These are phyloP conservation scores for Penicillium coprophilum DNA, from an alignment of 495 filamentous ascomycete genomes.

Conservation along the genomic window DNA sequence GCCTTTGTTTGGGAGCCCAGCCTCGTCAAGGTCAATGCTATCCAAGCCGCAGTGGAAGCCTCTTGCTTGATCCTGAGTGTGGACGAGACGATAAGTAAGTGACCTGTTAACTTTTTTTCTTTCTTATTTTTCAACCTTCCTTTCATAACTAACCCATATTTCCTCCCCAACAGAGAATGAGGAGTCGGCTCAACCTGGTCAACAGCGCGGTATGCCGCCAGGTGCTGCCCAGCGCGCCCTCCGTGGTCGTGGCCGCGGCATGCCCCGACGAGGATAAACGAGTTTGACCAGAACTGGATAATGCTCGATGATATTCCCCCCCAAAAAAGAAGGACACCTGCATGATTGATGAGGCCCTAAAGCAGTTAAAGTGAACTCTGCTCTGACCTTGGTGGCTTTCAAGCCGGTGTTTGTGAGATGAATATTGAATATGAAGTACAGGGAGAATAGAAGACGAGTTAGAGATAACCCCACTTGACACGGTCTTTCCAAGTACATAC, in stretches of 20 bases:
- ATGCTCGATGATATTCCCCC: conserved; percentile 19
- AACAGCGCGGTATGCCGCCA: conserved; percentile 74
- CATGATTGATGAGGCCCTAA: conserved; percentile 13
- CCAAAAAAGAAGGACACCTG: conserved; percentile 17
- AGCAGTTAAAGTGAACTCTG: conserved; percentile 3
- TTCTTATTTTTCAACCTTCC: neutral
- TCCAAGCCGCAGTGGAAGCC: conserved; percentile 93
- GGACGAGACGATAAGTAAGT: conserved; percentile 90
- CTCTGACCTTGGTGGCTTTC: conserved; percentile 5
- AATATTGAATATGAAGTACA: conserved; percentile 20
- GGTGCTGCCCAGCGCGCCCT: conserved; percentile 91
- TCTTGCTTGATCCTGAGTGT: conserved; percentile 93
- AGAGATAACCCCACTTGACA: conserved; percentile 18
- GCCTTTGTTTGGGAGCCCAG: conserved; percentile 96
- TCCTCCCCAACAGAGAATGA: conserved; percentile 63
- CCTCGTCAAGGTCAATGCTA: conserved; percentile 94
- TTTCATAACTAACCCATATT: conserved; percentile 21
- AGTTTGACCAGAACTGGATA: conserved; percentile 27
- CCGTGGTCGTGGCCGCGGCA: conserved; percentile 80
- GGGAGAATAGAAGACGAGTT: conserved; percentile 20
- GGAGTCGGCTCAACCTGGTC: conserved; percentile 79
- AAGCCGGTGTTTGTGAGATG: conserved; percentile 12
- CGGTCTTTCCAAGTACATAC: conserved; percentile 18
- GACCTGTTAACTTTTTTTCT: conserved; percentile 7
- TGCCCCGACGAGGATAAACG: conserved; percentile 61